Percentiles rank a stretch among this genome's conserved stretches.
Conservation (phyloP, 1,139 yeast genomes). For the Debaryomyces coudertii region DNA sequence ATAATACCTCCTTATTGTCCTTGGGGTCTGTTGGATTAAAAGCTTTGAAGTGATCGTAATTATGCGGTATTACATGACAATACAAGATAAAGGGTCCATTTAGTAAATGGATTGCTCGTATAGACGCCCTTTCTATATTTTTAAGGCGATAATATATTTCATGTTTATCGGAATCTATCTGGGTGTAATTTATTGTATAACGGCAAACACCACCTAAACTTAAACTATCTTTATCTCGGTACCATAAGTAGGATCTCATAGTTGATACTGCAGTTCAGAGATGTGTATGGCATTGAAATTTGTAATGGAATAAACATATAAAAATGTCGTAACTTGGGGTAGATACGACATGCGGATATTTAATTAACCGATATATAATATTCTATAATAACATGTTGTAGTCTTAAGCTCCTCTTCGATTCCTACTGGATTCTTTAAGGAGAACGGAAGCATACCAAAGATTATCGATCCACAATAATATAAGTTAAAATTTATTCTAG, state of each 20-base stretch:
- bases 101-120: conserved; percentile 57
- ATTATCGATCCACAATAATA: not conserved
- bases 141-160: conserved; percentile 46
- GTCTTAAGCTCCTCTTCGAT: not conserved
- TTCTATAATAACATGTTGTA: not conserved
- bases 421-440: not conserved
- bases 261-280: not conserved
- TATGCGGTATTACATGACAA: conserved; percentile 59
- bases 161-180: conserved; percentile 19
- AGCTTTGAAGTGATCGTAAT: conserved; percentile 40
- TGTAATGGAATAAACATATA: not conserved
- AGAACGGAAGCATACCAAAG: not conserved
- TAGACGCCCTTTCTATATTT: conserved; percentile 51
- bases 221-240: conserved; percentile 39
- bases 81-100: conserved; percentile 65
- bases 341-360: conserved; percentile 8
- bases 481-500: not conserved
- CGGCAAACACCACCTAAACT: conserved; percentile 46
- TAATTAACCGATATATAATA: conserved; percentile 2
- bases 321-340: conserved; percentile 7
- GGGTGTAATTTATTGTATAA: conserved; percentile 34
- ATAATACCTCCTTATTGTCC: conserved; percentile 36
- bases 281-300: not conserved
- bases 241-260: conserved; percentile 36
- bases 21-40: conserved; percentile 32